Evolutionary conservation across 306 rosid genomes (phyloP).

Genomic region (Fragaria iinumae): DNA sequence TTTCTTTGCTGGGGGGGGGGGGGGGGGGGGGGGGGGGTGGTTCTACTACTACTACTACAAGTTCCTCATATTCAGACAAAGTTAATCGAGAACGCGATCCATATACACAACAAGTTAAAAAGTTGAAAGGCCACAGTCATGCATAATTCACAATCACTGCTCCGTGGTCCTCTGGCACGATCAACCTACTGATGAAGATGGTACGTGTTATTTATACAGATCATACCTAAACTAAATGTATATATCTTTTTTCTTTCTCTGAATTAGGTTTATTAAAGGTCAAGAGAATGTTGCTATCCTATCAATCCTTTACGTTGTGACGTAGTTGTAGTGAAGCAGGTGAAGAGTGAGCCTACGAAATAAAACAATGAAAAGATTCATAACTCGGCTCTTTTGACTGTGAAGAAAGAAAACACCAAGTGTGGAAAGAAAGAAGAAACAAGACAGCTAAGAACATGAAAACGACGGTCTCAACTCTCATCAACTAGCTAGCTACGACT

Average conservation of each 20-base stretch:
- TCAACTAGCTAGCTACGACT: background rate
- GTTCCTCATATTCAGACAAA: background rate
- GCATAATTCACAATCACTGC: background rate
- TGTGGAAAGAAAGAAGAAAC: background rate
- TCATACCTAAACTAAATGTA: too few relatives aligned
- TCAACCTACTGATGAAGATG: background rate
- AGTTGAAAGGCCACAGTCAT: background rate
- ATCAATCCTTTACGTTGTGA: background rate
- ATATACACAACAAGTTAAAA: background rate
- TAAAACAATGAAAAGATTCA: background rate
- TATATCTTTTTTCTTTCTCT: background rate
- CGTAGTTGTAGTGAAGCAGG: background rate
- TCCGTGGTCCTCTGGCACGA: background rate
- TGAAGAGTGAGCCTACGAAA: background rate
- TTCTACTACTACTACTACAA: background rate
- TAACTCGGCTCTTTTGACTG: background rate
- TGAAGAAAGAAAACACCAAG: too few relatives aligned
- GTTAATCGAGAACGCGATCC: background rate
- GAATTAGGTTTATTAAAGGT: background rate
- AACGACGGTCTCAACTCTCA: background rate
- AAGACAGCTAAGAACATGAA: background rate
- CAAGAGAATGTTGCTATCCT: background rate
- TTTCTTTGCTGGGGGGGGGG: background rate
- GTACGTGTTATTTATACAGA: too few relatives aligned
- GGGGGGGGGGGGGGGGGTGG: too few relatives aligned